These are phyloP conservation scores for Perkinsus chesapeaki DNA, from an alignment of 169 alveolate species.

Conservation along the genomic window DNA sequence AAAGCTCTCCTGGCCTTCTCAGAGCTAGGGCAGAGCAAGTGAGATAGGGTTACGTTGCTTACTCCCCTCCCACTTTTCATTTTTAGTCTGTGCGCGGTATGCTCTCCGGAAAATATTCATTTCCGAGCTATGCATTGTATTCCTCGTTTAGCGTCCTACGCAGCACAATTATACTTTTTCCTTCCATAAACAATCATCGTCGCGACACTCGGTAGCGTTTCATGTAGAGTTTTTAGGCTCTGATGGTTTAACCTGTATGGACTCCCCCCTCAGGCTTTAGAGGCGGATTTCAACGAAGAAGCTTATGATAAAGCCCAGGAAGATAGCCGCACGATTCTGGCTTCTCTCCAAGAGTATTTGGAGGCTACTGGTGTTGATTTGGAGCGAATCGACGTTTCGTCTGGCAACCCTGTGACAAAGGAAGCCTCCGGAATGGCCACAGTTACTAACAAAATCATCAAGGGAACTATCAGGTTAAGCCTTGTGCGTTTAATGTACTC, in stretches of 20 bases:
- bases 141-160: too few species aligned
- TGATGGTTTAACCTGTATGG: neutral
- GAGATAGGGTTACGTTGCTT: neutral
- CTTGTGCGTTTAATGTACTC: neutral
- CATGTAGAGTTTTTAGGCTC: too few species aligned
- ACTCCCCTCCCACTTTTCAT: too few species aligned
- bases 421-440: neutral
- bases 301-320: neutral
- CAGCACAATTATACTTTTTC: too few species aligned
- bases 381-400: neutral
- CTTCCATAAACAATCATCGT: too few species aligned
- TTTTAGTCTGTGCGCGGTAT: too few species aligned
- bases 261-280: neutral
- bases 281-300: neutral
- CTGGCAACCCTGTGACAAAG: neutral
- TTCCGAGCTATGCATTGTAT: too few species aligned
- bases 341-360: neutral
- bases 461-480: neutral
- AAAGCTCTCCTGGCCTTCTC: neutral
- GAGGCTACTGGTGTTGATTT: neutral
- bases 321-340: neutral
- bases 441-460: neutral
- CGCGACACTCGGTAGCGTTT: too few species aligned
- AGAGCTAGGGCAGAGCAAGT: neutral
- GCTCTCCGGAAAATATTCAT: too few species aligned